These are phyloP conservation scores for Zhuliangozyma blackwelliae DNA, from an alignment of 1,139 yeast genomes.

Conservation along the genomic window DNA sequence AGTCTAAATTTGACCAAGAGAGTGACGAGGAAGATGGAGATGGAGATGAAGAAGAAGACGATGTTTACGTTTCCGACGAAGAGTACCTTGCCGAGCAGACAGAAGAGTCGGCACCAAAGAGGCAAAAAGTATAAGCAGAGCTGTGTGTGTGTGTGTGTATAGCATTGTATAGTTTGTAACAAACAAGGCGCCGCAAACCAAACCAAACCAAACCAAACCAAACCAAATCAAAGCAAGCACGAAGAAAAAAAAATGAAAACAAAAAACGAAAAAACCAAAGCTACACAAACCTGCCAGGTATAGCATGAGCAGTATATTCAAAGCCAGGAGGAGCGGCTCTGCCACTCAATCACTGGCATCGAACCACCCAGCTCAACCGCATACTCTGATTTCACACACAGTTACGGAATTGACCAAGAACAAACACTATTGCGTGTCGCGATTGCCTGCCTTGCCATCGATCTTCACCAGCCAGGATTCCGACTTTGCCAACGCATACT, in stretches of 20 bases:
- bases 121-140: conserved; percentile 23
- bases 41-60: conserved; percentile 29
- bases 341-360: conserved; percentile 2
- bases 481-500: conserved; percentile 38
- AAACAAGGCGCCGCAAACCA: no score
- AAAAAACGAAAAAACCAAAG: conserved; percentile 4
- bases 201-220: not conserved
- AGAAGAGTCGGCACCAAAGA: conserved; percentile 34
- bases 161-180: not conserved
- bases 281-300: not conserved
- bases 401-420: conserved; percentile 54
- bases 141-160: not conserved
- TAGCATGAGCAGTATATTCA: conserved; percentile 8
- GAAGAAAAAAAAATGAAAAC: not conserved
- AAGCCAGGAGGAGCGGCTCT: conserved; percentile 6
- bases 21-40: conserved; percentile 43
- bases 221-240: not conserved
- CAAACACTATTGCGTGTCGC: conserved; percentile 54
- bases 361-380: not conserved
- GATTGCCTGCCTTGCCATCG: conserved; percentile 55
- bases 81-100: conserved; percentile 26
- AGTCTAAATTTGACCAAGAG: conserved; percentile 74
- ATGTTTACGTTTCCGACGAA: conserved; percentile 12
- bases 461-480: conserved; percentile 20
- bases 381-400: not conserved